Conservation (phyloP, 1,284 basidiomycete genomes). For the Wallemia mellicola region DNA sequence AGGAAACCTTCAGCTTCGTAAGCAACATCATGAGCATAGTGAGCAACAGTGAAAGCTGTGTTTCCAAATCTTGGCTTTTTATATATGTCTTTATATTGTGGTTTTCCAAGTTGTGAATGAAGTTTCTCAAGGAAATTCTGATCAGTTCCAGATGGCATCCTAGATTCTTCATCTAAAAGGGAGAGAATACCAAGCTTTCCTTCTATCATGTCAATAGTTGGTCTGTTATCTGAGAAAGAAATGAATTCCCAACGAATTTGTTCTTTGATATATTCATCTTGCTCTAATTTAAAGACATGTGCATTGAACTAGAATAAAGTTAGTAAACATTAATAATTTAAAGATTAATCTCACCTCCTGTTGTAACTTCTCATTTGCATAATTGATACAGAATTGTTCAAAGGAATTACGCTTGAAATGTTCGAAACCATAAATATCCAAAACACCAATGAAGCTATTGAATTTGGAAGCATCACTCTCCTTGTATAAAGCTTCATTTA, state of each 20-base stretch:
- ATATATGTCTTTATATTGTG: conserved; percentile 64
- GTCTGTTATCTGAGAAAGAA: conserved; percentile 95
- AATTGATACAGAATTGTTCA: conserved; percentile 99
- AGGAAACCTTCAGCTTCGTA: conserved; percentile 96
- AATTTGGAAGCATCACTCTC: conserved; percentile 59
- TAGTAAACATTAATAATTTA: conserved; percentile 3
- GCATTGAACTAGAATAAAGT: conserved; percentile 45
- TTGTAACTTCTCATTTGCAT: conserved; percentile 92
- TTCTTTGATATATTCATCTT: conserved; percentile 95
- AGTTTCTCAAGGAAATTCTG: conserved; percentile 80
- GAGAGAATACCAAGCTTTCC: conserved; percentile 85
- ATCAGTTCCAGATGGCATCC: conserved; percentile 78
- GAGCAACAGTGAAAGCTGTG: conserved; percentile 86
- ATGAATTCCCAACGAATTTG: conserved; percentile 99
- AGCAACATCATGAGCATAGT: conserved; percentile 92
- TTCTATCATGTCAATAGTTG: conserved; percentile 95
- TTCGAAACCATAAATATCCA: conserved; percentile 52
- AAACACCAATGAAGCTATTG: conserved; percentile 93
- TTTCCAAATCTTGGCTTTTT: conserved; percentile 96
- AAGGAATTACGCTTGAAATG: conserved; percentile 85
- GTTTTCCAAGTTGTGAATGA: conserved; percentile 53
- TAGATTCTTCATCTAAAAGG: conserved; percentile 89
- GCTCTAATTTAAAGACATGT: conserved; percentile 68
- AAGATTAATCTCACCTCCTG: conserved; percentile 33
- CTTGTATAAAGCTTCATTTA: conserved; percentile 82